Conservation (phyloP, 2,329 filamentous ascomycete genomes). For the Pezicula radicicola region DNA sequence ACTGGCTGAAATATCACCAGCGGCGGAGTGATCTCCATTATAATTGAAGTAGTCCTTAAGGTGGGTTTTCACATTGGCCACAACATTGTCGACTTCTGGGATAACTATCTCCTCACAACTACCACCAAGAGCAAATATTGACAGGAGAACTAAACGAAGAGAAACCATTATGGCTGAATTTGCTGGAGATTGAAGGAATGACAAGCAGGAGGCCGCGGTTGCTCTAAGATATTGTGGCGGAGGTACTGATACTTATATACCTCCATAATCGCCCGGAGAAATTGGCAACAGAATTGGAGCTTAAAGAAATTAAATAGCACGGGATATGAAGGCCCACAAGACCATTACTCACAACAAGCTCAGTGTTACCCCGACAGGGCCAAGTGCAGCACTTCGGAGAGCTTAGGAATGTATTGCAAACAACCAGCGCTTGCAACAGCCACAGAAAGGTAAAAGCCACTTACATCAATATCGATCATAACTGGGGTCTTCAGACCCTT, state of each 20-base stretch:
- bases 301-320: not conserved
- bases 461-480: too few species aligned
- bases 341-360: not conserved
- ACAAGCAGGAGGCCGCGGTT: not conserved
- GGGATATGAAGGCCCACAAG: not conserved
- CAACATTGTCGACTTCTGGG: conserved; percentile 1
- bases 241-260: not conserved
- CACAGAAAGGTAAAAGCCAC: too few species aligned
- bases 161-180: not conserved
- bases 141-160: not conserved
- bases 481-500: too few species aligned
- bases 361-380: too few species aligned
- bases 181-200: not conserved
- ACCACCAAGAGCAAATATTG: not conserved
- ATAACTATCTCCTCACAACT: not conserved
- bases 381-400: too few species aligned
- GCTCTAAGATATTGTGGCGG: not conserved
- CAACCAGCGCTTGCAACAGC: too few species aligned
- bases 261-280: not conserved
- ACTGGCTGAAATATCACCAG: not conserved
- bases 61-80: not conserved
- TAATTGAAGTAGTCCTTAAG: not conserved
- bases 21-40: not conserved
- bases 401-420: too few species aligned
- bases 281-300: not conserved